phyloP scores from a whole-genome alignment of 805 yeast species.

The Candida khao-thaluensis region DNA sequence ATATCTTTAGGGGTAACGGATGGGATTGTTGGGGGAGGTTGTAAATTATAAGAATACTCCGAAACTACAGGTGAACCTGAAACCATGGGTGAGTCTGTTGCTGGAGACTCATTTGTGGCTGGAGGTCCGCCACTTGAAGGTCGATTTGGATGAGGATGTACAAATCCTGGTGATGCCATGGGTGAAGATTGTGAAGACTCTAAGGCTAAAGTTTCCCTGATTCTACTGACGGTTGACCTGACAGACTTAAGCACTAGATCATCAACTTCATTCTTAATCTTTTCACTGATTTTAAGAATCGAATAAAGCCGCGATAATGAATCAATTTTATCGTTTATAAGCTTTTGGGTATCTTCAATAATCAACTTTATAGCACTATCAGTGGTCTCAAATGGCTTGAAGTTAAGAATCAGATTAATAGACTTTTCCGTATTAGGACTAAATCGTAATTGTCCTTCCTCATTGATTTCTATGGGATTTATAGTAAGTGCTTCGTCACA shows the following conservation, averaged over 20 bases:
- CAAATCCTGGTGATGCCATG: conserved; percentile 14
- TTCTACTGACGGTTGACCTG: conserved; percentile 58
- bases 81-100: background rate
- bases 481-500: conserved; percentile 74
- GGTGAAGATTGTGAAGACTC: conserved; percentile 19
- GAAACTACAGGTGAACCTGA: background rate
- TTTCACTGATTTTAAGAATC: conserved; percentile 69
- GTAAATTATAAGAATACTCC: conserved; percentile 8
- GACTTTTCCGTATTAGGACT: conserved; percentile 66
- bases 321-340: conserved; percentile 66
- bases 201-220: conserved; percentile 30
- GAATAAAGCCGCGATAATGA: conserved; percentile 70
- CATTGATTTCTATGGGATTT: conserved; percentile 47
- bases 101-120: no score
- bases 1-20: conserved; percentile 51
- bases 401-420: conserved; percentile 44
- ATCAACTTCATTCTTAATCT: conserved; percentile 77
- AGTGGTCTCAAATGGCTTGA: conserved; percentile 50
- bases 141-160: no score
- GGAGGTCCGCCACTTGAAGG: no score
- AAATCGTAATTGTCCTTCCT: conserved; percentile 31
- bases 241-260: conserved; percentile 62
- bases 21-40: conserved; percentile 15
- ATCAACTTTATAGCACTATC: conserved; percentile 65
- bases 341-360: conserved; percentile 62